Base-by-base conservation (phyloP, 345 rosid species). In the Sonneratia alba region DNA sequence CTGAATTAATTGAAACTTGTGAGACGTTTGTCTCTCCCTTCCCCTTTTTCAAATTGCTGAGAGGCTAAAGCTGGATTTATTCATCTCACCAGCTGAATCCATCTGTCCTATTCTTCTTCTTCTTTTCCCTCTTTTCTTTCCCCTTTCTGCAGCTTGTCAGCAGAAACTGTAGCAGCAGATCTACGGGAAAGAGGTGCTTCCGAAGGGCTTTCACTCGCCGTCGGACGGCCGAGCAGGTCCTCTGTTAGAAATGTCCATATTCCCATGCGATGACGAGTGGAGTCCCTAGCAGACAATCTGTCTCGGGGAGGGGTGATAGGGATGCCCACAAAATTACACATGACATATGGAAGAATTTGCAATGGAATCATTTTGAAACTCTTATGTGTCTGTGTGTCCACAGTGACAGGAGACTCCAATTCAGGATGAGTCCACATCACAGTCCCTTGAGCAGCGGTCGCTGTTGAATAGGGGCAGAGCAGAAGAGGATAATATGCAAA, bases 401-500 rank as follows among this genome's bases (percentile, higher is more conserved):
- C 9, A 40, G 9, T 40, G 43, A 18, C 3, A 21, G 64, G 22
- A 59, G 37, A 6, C 19, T 34, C 36, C 38, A 27, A 34, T 62
- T 62, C 14, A 62, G 66, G 66, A 62, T 62, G 37, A 12, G 66
- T 62, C 66, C 9, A 62, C 66, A 62, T 62, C 38, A 34, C 66
- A 62, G 27, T 37, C 37, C 66, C 7, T 62, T 27, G 32, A 27
- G 32, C 38, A 32, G 7, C 11, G 66, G 66, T 62, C 27, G 66
- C 66, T 27, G 38, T 62, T 62, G 37, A 62, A 27, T 2, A 32
- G 66, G 66, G 66, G 27, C 66, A 62, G 37, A 62, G 38, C 66
- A 62, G 32, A 2, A 59, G 64, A 8, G 32, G 32, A 27, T 27
- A 27, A 27, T 27, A 27, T 27, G 32, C 32, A 27, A 11, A 21